Conservation (phyloP, 768 basidiomycete species). For the Megacollybia marginata region DNA sequence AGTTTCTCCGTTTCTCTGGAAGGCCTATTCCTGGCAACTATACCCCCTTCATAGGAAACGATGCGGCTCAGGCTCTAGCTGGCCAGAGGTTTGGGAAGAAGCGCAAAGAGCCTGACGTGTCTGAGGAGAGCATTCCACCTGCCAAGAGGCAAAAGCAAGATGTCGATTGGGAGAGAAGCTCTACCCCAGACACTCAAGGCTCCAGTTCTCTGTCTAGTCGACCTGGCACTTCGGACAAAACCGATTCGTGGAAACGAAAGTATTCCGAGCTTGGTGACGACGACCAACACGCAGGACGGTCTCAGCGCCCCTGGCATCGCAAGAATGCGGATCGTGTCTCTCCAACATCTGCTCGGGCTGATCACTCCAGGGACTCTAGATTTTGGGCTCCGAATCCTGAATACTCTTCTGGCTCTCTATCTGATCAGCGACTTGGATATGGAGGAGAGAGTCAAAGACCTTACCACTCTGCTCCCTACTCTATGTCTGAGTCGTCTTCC, state of each 20-base stretch:
- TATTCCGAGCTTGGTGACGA: background rate
- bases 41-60: constrained; percentile 26
- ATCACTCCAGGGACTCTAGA: background rate
- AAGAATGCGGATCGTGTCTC: background rate
- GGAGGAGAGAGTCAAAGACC: background rate
- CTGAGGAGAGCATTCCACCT: background rate
- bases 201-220: background rate
- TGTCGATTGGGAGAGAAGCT: background rate
- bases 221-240: background rate
- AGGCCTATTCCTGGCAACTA: constrained; percentile 33
- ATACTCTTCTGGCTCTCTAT: background rate
- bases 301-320: background rate
- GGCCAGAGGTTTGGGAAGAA: constrained; percentile 2
- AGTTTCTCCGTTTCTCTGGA: constrained; percentile 53
- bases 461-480: background rate
- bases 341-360: background rate
- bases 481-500: background rate
- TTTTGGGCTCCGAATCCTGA: background rate
- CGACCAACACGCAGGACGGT: background rate
- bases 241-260: background rate
- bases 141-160: background rate
- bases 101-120: background rate
- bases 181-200: background rate
- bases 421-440: background rate
- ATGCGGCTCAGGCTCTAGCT: constrained; percentile 17